Percentiles rank a stretch among this genome's conserved stretches.
Conservation (phyloP, 2,329 filamentous ascomycete genomes). For the Aspergillus ruber region DNA sequence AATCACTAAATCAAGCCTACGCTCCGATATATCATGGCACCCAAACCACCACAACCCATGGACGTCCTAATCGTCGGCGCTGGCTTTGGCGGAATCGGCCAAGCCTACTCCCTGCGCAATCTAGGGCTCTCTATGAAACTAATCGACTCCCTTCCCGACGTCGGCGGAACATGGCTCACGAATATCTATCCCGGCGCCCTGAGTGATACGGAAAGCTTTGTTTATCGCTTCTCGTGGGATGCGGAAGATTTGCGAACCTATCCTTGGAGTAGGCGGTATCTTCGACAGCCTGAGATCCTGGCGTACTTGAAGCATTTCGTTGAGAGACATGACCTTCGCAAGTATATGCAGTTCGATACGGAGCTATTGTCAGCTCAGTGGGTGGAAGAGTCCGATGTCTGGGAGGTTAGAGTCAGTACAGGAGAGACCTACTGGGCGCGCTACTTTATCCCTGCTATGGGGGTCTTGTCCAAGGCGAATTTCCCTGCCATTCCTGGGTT, state of each 20-base stretch:
- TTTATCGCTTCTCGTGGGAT: neutral
- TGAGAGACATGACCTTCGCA: neutral
- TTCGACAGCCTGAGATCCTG: neutral
- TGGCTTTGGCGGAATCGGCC: conserved; percentile 10
- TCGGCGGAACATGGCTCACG: conserved; percentile 19
- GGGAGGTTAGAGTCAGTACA: neutral
- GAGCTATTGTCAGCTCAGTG: conserved; percentile 1
- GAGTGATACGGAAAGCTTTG: neutral
- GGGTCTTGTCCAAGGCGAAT: conserved; percentile 34
- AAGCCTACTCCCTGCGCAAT: conserved; percentile 10
- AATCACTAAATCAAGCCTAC: no score
- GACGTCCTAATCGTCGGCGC: conserved; percentile 2
- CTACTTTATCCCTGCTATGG: conserved; percentile 14
- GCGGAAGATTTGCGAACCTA: neutral
- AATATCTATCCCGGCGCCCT: conserved; percentile 17
- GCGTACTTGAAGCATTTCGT: neutral
- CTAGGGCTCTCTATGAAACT: conserved; percentile 26
- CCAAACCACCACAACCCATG: neutral
- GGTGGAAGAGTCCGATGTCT: neutral
- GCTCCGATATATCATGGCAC: no score
- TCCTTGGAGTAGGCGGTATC: neutral
- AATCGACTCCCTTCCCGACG: conserved; percentile 25
- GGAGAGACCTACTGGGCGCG: neutral
- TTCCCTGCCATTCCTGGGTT: conserved; percentile 50
- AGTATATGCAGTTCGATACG: conserved; percentile 6